A percentile compares a stretch with the other conserved stretches of the same genome.
Conservation (phyloP, 768 basidiomycete species). For the Aureoboletus auriporus region DNA sequence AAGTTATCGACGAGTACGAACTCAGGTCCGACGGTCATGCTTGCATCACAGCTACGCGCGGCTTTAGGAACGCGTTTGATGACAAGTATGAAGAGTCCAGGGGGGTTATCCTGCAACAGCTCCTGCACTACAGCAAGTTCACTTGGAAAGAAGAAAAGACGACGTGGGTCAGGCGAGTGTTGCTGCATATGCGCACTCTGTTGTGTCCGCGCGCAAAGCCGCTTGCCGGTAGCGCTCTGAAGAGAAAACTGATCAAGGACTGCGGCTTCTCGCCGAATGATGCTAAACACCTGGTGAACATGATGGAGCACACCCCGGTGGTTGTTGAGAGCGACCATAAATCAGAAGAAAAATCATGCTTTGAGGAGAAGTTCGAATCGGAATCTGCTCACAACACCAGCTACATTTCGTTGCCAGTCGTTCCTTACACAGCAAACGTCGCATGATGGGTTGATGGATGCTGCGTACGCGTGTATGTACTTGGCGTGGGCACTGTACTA, state of each 20-base stretch:
- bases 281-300: conserved; percentile 15
- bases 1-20: conserved; percentile 26
- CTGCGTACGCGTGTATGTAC: no score
- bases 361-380: no score
- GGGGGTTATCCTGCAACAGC: conserved; percentile 16
- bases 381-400: neutral
- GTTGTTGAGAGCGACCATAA: neutral
- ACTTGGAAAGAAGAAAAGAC: conserved; percentile 25
- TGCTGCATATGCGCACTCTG: conserved; percentile 24
- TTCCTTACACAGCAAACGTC: conserved; percentile 1
- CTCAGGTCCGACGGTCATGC: conserved; percentile 36
- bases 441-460: no score
- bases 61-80: conserved; percentile 13
- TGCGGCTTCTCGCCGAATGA: conserved; percentile 22
- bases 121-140: conserved; percentile 14
- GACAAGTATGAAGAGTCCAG: conserved; percentile 34
- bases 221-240: conserved; percentile 11
- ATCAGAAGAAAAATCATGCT: conserved; percentile 11
- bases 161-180: conserved; percentile 22
- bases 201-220: conserved; percentile 12
- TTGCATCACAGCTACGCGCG: conserved; percentile 37
- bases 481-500: no score
- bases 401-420: conserved; percentile 9
- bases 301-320: conserved; percentile 15
- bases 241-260: conserved; percentile 18